Conservation (phyloP, 805 yeast species). For the Saturnispora sanitii region DNA sequence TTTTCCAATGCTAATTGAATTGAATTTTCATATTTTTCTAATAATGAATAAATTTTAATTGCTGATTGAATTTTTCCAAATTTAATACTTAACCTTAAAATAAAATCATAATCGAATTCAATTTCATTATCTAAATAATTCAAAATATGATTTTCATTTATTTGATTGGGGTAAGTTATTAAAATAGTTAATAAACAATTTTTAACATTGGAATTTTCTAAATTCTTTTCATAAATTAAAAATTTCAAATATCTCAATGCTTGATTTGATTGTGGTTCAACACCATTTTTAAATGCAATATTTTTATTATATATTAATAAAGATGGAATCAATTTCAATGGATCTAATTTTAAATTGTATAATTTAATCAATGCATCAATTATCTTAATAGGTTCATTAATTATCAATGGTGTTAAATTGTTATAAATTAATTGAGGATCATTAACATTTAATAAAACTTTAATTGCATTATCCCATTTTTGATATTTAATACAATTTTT, state of each 20-base stretch:
- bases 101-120: conserved; percentile 59
- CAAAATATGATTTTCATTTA: conserved; percentile 38
- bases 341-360: conserved; percentile 36
- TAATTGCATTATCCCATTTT: conserved; percentile 66
- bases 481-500: conserved; percentile 58
- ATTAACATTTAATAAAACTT: conserved; percentile 40
- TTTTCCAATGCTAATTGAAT: conserved; percentile 59
- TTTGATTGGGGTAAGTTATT: conserved; percentile 36
- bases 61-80: conserved; percentile 55
- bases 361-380: conserved; percentile 71
- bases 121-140: conserved; percentile 39
- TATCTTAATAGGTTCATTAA: conserved; percentile 59
- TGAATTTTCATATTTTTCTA: conserved; percentile 72
- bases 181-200: conserved; percentile 63
- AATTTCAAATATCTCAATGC: conserved; percentile 55
- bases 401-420: conserved; percentile 57
- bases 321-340: conserved; percentile 64
- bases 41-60: conserved; percentile 56
- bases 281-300: conserved; percentile 24
- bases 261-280: conserved; percentile 43
- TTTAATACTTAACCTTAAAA: conserved; percentile 61
- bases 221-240: conserved; percentile 37
- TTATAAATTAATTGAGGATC: conserved; percentile 46
- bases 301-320: conserved; percentile 56
- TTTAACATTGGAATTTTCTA: conserved; percentile 43